Evolutionary conservation across 257 asterid genomes (phyloP), one percentile per base, ranked within the genome.

Genomic region (Przewalskia tangutica): DNA sequence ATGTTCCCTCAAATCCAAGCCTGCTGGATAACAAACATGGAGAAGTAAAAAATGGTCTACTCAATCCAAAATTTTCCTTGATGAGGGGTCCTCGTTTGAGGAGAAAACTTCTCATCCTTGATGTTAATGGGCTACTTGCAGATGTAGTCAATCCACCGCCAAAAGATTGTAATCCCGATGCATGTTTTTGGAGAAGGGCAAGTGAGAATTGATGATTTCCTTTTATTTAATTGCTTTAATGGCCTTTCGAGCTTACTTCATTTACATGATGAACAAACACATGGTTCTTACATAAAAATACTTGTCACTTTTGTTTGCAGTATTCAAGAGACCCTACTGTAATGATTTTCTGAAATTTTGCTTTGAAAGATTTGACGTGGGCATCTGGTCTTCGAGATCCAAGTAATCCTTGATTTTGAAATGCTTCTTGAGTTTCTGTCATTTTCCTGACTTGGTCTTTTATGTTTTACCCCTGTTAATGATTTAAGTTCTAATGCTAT

Each of bases 111-210:
- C 86, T 95, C 83, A 93, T 95, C 84, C 98, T 95, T 84, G 99
- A 94, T 85, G 84, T 95, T 51, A 95, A 95, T 88, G 99, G 99
- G 82, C 85, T 95, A 86, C 96, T 94, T 81, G 98, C 97, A 13
- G 85, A 90, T 86, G 86, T 95, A 78, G 88, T 95, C 34, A 77
- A 82, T 90, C 97, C 98, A 81, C 88, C 91, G 60, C 98, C 99
- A 65, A 88, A 73, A 79, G 90, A 79, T n/a, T 34, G 82, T 56
- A 82, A 84, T 79, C 88, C 90, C 51, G 93, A 93, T 66, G 65
- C 18, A 76, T 85, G 85, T 79, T 83, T 93, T 79, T 77, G 77
- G 46, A 88, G 95, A 79, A 88, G 99, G 59, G 98, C 98, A 87
- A 87, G 99, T 95, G 80, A 90, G 94, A 83, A 55, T 42, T 87